Conservation (phyloP, 2,329 filamentous ascomycete species). For the Hymenoscyphus linearis region DNA sequence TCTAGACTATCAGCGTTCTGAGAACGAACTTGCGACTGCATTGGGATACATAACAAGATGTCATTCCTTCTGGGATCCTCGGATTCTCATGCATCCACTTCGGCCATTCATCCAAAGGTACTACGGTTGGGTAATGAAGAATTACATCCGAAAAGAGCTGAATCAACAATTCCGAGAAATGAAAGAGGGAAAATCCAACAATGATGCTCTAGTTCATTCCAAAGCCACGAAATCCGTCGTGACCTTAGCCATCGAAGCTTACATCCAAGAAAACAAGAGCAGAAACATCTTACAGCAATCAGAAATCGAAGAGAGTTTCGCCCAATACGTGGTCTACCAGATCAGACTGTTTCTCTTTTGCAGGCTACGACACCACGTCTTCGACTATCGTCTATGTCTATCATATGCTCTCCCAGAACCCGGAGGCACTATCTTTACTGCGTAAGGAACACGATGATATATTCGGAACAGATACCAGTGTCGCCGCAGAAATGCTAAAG, state of each 20-base stretch:
- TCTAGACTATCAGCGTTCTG: neutral
- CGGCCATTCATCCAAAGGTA: neutral
- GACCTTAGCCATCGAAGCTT: neutral
- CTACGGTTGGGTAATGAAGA: neutral
- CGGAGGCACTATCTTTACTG: neutral
- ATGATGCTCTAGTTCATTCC: neutral
- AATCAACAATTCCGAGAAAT: neutral
- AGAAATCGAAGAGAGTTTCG: neutral
- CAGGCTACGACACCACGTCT: neutral
- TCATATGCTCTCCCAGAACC: neutral
- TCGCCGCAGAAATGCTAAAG: neutral
- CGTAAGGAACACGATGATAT: neutral
- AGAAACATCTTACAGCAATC: neutral
- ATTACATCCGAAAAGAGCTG: neutral
- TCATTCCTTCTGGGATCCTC: neutral
- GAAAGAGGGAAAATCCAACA: neutral
- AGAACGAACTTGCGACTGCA: neutral
- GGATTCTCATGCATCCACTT: neutral
- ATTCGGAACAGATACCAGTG: neutral
- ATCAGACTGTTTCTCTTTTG: neutral
- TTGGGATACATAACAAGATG: neutral
- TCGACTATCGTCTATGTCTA: neutral
- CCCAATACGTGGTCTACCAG: neutral
- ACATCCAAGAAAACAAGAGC: neutral
- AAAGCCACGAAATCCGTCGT: neutral